Evolutionary conservation across 2,329 filamentous ascomycete genomes (phyloP).

Genomic region (Diaporthe humulicola): DNA sequence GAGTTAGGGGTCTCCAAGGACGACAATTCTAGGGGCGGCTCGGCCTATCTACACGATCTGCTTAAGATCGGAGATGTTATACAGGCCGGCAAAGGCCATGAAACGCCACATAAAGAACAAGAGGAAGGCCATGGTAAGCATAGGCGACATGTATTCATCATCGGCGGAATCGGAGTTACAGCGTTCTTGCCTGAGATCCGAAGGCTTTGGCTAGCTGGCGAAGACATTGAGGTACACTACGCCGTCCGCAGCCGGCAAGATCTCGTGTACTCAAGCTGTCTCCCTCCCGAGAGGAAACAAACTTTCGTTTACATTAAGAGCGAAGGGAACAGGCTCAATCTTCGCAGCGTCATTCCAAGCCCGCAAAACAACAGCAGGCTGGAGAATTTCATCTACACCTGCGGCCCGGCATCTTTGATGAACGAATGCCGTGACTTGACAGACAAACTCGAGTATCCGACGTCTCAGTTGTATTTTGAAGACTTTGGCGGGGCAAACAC

Average conservation of each 20-base stretch:
- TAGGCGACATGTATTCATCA: not conserved
- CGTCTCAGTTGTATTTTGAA: not conserved
- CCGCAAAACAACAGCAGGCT: not conserved
- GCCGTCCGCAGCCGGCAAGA: constrained; percentile 5
- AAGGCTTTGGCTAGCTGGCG: not conserved
- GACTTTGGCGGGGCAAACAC: not conserved
- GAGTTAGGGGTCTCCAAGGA: not conserved
- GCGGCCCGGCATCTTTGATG: constrained; percentile 4
- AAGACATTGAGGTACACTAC: not conserved
- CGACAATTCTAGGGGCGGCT: constrained; percentile 3
- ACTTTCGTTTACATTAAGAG: not conserved
- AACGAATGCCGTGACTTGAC: not conserved
- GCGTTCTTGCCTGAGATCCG: not conserved
- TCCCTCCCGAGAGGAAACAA: not conserved
- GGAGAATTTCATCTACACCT: not conserved
- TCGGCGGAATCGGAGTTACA: not conserved
- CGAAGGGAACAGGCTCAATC: not conserved
- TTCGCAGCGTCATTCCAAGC: not conserved
- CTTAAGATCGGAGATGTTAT: not conserved
- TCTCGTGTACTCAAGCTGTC: not conserved
- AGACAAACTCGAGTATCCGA: not conserved
- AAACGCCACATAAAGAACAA: not conserved
- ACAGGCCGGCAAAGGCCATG: not conserved
- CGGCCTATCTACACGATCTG: not conserved
- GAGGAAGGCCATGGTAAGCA: not conserved